Conservation (phyloP, 2,329 filamentous ascomycete genomes). For the Emmonsia crescens region DNA sequence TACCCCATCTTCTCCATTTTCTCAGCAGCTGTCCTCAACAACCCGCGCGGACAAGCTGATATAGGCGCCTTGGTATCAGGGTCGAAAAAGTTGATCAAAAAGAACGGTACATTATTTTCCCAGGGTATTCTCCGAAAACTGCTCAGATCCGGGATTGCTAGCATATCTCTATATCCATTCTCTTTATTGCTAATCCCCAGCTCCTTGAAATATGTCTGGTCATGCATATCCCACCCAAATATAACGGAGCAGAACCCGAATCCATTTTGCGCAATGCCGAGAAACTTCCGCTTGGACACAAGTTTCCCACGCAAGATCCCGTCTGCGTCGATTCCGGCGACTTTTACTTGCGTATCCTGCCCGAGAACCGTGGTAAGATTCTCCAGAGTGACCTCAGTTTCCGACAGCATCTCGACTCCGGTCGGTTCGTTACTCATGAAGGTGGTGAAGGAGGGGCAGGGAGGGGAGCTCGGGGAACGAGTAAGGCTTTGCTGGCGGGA, state of each 20-base stretch:
- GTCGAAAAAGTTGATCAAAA: constrained; percentile 72
- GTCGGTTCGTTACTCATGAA: not conserved
- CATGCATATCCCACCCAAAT: constrained; percentile 97
- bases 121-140: constrained; percentile 79
- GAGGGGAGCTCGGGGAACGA: not conserved
- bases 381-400: constrained; percentile 40
- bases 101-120: constrained; percentile 79
- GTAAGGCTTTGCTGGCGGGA: not conserved
- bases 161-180: constrained; percentile 78
- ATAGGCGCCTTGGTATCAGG: constrained; percentile 63
- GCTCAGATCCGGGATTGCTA: constrained; percentile 67
- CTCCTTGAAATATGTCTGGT: constrained; percentile 77
- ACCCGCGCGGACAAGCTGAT: constrained; percentile 66
- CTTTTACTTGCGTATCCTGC: constrained; percentile 68
- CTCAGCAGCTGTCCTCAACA: constrained; percentile 57
- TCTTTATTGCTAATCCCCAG: constrained; percentile 79
- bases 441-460: not conserved
- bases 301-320: constrained; percentile 81
- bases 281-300: constrained; percentile 85
- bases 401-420: constrained; percentile 2
- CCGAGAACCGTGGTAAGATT: constrained; percentile 56
- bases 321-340: constrained; percentile 79
- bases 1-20: constrained; percentile 61
- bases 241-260: constrained; percentile 93
- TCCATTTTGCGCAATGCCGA: constrained; percentile 66